These are phyloP conservation scores for Boletus rubescentipes DNA, from an alignment of 768 basidiomycete genomes.

Conservation along the genomic window DNA sequence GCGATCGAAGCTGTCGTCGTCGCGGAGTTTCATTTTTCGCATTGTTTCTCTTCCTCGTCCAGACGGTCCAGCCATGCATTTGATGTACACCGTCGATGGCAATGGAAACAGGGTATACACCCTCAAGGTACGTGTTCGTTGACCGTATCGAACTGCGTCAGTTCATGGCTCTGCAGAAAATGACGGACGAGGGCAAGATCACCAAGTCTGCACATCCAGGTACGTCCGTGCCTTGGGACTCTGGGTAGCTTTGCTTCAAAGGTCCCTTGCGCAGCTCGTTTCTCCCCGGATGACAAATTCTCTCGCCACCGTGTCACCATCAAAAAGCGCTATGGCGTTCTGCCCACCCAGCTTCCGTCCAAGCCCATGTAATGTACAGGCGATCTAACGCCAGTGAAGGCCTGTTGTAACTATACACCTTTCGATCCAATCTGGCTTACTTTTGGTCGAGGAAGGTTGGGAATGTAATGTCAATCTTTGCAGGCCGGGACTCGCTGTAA, in stretches of 20 bases:
- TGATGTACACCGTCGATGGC: conserved; percentile 90
- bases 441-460: background rate
- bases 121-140: conserved; percentile 65
- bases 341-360: conserved; percentile 85
- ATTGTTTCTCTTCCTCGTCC: conserved; percentile 5
- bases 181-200: conserved; percentile 73
- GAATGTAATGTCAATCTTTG: background rate
- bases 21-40: conserved; percentile 20
- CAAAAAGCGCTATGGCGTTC: conserved; percentile 88
- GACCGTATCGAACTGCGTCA: background rate
- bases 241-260: background rate
- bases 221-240: conserved; percentile 34
- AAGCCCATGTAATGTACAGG: conserved; percentile 71
- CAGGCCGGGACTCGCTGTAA: background rate
- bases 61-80: conserved; percentile 79
- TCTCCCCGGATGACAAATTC: conserved; percentile 99
- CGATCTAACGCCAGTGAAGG: too few species aligned
- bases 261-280: conserved; percentile 65
- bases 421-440: background rate
- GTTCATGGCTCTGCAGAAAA: conserved; percentile 59
- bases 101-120: conserved; percentile 85
- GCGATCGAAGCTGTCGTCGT: background rate
- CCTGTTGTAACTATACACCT: too few species aligned
- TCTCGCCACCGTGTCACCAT: conserved; percentile 96
- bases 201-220: conserved; percentile 98